Evolutionary conservation across 2,329 filamentous ascomycete genomes (phyloP).

Genomic region (Anthostomella pinea): DNA sequence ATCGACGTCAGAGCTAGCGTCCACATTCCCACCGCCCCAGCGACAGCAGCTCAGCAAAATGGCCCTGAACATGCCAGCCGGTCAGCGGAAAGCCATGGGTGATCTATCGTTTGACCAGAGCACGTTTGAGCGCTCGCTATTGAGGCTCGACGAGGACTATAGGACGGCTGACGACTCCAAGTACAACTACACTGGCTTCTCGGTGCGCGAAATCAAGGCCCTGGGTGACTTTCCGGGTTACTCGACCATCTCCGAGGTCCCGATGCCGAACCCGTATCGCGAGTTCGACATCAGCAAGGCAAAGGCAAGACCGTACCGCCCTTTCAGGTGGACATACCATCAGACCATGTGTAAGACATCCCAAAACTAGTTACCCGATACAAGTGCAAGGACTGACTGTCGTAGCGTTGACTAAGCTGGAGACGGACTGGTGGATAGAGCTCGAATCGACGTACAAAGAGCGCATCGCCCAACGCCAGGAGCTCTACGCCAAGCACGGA

Average conservation of each 20-base stretch:
- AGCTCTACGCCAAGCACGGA: constrained; percentile 62
- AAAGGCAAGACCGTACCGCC: constrained; percentile 70
- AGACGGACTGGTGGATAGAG: constrained; percentile 87
- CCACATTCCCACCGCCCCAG: constrained; percentile 22
- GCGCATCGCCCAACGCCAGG: constrained; percentile 66
- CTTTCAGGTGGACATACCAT: constrained; percentile 81
- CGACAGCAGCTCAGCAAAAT: constrained; percentile 20
- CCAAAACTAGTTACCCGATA: no score
- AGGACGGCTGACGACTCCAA: constrained; percentile 31
- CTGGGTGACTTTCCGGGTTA: constrained; percentile 81
- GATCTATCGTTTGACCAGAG: constrained; percentile 19
- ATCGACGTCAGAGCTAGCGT: constrained; percentile 15
- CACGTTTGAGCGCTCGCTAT: constrained; percentile 23
- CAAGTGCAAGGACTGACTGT: constrained; percentile 9
- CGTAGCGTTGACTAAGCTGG: constrained; percentile 71
- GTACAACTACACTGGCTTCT: constrained; percentile 67
- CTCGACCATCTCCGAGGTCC: constrained; percentile 69
- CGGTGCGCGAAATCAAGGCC: constrained; percentile 63
- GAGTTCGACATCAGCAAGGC: constrained; percentile 69
- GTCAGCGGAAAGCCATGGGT: constrained; percentile 18
- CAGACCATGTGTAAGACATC: constrained; percentile 82
- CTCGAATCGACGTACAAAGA: constrained; percentile 69
- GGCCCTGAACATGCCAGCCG: constrained; percentile 9
- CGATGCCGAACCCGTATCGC: constrained; percentile 60
- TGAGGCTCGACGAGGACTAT: constrained; percentile 36